These are phyloP conservation scores for Viola odorata DNA, from an alignment of 345 rosid species.

Conservation along the genomic window DNA sequence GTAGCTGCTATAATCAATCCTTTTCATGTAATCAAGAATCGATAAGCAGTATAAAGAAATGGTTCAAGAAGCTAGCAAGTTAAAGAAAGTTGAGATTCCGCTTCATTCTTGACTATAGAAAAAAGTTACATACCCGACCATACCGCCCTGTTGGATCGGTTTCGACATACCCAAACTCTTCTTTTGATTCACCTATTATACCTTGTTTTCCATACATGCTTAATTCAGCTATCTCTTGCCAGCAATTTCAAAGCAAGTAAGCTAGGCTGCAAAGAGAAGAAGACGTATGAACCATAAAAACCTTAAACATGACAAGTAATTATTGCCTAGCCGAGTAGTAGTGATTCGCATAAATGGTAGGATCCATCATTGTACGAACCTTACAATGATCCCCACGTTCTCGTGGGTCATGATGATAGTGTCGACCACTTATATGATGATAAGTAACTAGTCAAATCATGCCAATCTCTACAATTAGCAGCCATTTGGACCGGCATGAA, in stretches of 20 bases:
- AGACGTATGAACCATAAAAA: background rate
- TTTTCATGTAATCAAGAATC: background rate
- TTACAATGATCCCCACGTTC: slow-evolving; percentile 31
- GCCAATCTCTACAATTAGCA: slow-evolving; percentile 21
- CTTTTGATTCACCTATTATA: slow-evolving; percentile 14
- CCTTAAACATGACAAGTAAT: background rate
- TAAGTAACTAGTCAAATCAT: slow-evolving; percentile 32
- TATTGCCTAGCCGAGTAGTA: background rate
- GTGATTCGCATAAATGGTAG: background rate
- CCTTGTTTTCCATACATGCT: slow-evolving; percentile 24
- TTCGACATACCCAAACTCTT: slow-evolving; percentile 21
- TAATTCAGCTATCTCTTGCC: background rate
- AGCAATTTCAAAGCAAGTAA: background rate
- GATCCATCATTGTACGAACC: background rate
- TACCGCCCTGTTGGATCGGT: slow-evolving; percentile 49
- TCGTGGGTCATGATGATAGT: slow-evolving; percentile 35
- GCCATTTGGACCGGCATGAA: slow-evolving; percentile 17
- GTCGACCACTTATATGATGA: slow-evolving; percentile 27
- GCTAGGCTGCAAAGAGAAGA: background rate
- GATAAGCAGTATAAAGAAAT: background rate
- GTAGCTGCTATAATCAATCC: background rate
- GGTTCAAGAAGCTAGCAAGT: background rate
- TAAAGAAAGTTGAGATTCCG: background rate
- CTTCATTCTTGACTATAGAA: background rate
- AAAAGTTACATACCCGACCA: slow-evolving; percentile 32